phyloP scores from a whole-genome alignment of 805 yeast species.

The Hanseniaspora thailandica region DNA sequence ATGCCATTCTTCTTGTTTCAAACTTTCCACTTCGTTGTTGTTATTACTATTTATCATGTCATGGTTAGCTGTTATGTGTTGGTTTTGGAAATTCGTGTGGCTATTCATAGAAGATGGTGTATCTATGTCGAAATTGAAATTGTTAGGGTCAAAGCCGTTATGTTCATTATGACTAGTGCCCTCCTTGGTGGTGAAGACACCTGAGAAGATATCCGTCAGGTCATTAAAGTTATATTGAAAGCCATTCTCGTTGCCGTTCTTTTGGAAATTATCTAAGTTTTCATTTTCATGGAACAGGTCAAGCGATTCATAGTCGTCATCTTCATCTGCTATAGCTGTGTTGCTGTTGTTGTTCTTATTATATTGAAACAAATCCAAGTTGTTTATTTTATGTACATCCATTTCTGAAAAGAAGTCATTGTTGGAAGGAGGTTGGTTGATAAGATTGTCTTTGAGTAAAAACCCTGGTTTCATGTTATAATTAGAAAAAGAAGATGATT shows the following conservation, averaged over 20 bases:
- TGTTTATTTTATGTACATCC: not conserved
- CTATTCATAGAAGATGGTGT: slow-evolving; percentile 7
- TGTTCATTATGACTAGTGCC: not conserved
- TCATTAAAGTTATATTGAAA: slow-evolving; percentile 8
- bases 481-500: slow-evolving; percentile 13
- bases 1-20: slow-evolving; percentile 6
- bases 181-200: not conserved
- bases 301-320: slow-evolving; percentile 12
- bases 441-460: not conserved
- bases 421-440: not conserved
- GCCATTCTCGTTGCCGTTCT: not conserved
- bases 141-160: not conserved
- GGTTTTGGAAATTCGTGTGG: not conserved
- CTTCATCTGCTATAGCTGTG: slow-evolving; percentile 7
- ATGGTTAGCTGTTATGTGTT: not conserved
- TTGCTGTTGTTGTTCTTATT: not conserved
- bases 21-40: not conserved
- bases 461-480: slow-evolving; percentile 11
- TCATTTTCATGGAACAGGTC: slow-evolving; percentile 6
- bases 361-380: not conserved
- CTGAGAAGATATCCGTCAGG: slow-evolving; percentile 1
- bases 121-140: slow-evolving; percentile 1
- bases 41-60: too few species aligned
- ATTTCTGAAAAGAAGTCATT: not conserved
- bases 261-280: not conserved